Evolutionary conservation across 1,139 yeast genomes (phyloP).

Genomic region (Lodderomyces elongisporus): DNA sequence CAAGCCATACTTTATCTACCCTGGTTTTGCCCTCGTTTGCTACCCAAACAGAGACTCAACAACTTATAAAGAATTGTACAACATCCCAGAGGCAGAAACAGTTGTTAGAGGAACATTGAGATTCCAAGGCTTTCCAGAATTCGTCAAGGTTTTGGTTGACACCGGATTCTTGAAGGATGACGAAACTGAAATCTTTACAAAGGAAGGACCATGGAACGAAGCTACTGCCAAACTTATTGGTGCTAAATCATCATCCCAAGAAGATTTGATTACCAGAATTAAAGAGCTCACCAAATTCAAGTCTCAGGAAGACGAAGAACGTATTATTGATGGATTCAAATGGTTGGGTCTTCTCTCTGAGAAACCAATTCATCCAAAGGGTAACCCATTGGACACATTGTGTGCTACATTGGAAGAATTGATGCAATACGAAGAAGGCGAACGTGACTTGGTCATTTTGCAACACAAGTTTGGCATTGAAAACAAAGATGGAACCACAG

Average conservation of each 20-base stretch:
- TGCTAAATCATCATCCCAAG: constrained; percentile 63
- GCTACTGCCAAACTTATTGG: constrained; percentile 76
- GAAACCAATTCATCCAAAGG: constrained; percentile 74
- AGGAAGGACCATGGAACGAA: constrained; percentile 77
- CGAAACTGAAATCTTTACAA: constrained; percentile 49
- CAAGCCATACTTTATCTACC: constrained; percentile 90
- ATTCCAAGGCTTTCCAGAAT: constrained; percentile 98
- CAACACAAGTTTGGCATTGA: constrained; percentile 98
- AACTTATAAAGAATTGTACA: constrained; percentile 82
- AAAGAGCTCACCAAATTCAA: constrained; percentile 76
- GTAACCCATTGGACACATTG: constrained; percentile 90
- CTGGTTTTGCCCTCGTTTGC: constrained; percentile 91
- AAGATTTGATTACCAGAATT: constrained; percentile 71
- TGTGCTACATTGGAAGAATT: constrained; percentile 93
- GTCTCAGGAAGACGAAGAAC: constrained; percentile 73
- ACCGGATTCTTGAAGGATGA: constrained; percentile 86
- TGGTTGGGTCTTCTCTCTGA: constrained; percentile 94
- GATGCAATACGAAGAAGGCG: constrained; percentile 95
- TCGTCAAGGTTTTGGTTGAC: constrained; percentile 91
- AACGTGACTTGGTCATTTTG: constrained; percentile 89
- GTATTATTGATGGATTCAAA: constrained; percentile 81
- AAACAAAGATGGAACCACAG: constrained; percentile 89
- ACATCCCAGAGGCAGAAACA: constrained; percentile 96
- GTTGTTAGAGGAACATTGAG: constrained; percentile 95
- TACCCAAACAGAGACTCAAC: constrained; percentile 99